Conservation (phyloP, 192 early-diverging fungal species). For the Podila minutissima region DNA sequence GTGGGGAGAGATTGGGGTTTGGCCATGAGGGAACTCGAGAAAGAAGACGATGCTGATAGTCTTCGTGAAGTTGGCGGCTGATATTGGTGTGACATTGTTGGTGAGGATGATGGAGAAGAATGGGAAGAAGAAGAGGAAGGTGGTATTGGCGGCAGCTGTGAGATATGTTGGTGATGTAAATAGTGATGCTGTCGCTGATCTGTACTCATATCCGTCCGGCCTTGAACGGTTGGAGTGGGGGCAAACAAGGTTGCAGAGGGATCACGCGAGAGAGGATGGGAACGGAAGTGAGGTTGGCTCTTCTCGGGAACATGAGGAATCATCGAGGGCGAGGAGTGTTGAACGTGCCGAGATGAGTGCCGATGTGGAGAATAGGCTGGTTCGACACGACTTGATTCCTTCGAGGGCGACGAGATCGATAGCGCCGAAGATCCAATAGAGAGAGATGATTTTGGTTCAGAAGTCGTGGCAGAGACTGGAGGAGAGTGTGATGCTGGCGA, state of each 20-base stretch:
- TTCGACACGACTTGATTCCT: too few relatives aligned
- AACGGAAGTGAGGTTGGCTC: background rate
- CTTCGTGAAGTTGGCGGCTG: background rate
- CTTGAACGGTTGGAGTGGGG: background rate
- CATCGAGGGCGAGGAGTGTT: background rate
- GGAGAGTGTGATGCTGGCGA: background rate
- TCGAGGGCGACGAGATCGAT: too few relatives aligned
- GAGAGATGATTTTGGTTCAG: too few relatives aligned
- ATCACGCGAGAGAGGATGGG: background rate
- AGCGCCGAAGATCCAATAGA: too few relatives aligned
- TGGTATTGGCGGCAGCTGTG: background rate
- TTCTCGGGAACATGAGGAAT: conserved; percentile 2
- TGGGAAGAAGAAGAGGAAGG: background rate
- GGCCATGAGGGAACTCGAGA: conserved; percentile 16
- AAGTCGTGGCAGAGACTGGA: background rate
- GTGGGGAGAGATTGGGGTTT: background rate
- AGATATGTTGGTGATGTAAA: background rate
- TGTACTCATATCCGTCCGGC: too few relatives aligned
- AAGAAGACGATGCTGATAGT: conserved; percentile 8
- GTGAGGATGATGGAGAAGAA: background rate
- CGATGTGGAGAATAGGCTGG: too few relatives aligned
- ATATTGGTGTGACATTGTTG: background rate
- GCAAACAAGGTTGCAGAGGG: conserved; percentile 1
- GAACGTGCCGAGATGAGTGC: background rate
- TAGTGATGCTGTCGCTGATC: background rate